Base-by-base conservation (phyloP, 164 flowering plant genomes). In the Taxillus chinensis region DNA sequence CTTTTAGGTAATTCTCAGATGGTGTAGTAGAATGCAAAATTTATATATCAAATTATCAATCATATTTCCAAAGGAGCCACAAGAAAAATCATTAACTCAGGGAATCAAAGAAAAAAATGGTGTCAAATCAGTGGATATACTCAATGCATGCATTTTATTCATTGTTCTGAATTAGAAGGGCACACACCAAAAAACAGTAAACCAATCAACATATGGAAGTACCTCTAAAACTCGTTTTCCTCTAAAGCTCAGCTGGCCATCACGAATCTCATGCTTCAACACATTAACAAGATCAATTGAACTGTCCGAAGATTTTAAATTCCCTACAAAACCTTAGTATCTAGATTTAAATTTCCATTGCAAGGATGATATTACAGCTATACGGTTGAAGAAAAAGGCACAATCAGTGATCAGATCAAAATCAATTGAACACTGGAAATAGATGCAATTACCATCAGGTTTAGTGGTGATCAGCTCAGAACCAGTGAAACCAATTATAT, bases 151-250 rank as follows among this genome's bases (percentile, higher is more conserved):
- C 27, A 27, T 27, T 27, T 27, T 27, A 27, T 27, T 27, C 27
- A 27, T 27, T 27, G 27, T 27, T 27, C 27, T 27, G 27, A 27
- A 27, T 27, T 27, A 27, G 27, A 27, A 27, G 27, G 27, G 27
- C 27, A 27, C 27, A 27, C 27, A 27, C 2, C 27, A 27, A 27
- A 27, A 27, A 27, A 27, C 0, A 27, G n/a, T n/a, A 27, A 27
- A 27, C 27, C 27, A 27, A 27, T 27, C 27, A 27, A 27, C 27
- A 27, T 27, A 27, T 27, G 27, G 16, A 39, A 71, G 65, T 81
- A 91, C 96, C 98, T 91, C 95, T 45, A 91, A 82, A 38, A 91
- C 87, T 63, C 81, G 75, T 74, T 91, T 91, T 64, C 98, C 96
- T 67, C 98, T 82, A 59, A 91, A 89, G 71, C 90, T 91, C 73